These are phyloP conservation scores for Xerocomellus chrysenteron DNA, from an alignment of 768 basidiomycete genomes.

Conservation along the genomic window DNA sequence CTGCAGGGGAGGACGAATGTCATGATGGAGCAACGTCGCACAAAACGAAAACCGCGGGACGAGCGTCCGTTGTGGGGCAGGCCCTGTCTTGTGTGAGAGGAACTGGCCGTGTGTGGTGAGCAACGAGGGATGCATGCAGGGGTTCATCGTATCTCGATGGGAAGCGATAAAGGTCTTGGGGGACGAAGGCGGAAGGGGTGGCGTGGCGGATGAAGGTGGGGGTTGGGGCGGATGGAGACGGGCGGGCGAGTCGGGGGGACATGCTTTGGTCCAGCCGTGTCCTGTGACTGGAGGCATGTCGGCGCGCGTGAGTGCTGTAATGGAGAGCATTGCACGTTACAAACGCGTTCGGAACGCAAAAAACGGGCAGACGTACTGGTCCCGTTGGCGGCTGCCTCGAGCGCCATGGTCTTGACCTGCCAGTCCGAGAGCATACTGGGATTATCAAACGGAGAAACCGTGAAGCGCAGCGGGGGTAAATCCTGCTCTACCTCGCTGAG, in stretches of 20 bases:
- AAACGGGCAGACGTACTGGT: conserved; percentile 18
- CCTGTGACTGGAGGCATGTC: conserved; percentile 36
- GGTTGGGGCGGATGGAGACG: conserved; percentile 33
- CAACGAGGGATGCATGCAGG: conserved; percentile 36
- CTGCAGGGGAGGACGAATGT: conserved; percentile 51
- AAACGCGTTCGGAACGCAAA: background rate
- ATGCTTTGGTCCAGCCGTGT: conserved; percentile 24
- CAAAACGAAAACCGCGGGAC: conserved; percentile 56
- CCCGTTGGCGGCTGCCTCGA: conserved; percentile 29
- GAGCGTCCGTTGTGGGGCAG: conserved; percentile 40
- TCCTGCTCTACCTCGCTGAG: conserved; percentile 27
- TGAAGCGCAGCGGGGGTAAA: conserved; percentile 33
- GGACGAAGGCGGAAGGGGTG: background rate
- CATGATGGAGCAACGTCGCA: conserved; percentile 49
- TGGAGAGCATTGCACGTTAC: background rate
- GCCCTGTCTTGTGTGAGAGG: conserved; percentile 47
- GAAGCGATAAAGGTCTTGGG: conserved; percentile 36
- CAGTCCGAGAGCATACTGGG: conserved; percentile 30
- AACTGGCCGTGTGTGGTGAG: conserved; percentile 50
- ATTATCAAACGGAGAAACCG: conserved; percentile 31
- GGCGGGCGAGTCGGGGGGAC: conserved; percentile 24
- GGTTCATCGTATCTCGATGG: conserved; percentile 37
- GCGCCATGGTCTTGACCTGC: conserved; percentile 20
- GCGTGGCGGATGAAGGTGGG: background rate
- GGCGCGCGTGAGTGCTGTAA: conserved; percentile 26